Evolutionary conservation across 225 moss, liverwort and hornwort genomes (phyloP).

Genomic region (Thuidium tamariscinum): DNA sequence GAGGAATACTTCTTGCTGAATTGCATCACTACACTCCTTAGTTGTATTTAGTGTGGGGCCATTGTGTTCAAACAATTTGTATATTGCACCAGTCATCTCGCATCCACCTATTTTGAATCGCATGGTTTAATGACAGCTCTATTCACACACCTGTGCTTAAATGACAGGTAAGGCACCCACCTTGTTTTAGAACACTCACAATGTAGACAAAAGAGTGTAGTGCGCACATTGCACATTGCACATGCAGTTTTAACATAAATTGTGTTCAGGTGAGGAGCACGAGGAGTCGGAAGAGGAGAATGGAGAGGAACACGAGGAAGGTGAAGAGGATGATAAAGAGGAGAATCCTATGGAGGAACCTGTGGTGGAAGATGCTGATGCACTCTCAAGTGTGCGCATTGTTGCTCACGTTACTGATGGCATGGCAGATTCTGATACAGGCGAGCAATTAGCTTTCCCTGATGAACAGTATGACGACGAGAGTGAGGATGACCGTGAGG

Average conservation of each 20-base stretch:
- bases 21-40: not conserved
- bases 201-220: not conserved
- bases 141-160: not conserved
- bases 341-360: constrained; percentile 35
- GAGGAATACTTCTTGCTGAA: not conserved
- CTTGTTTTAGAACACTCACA: not conserved
- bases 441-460: constrained; percentile 36
- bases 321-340: not conserved
- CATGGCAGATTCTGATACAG: constrained; percentile 27
- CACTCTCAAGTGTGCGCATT: constrained; percentile 10
- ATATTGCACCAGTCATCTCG: not conserved
- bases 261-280: not conserved
- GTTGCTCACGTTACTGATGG: constrained; percentile 34
- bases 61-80: not conserved
- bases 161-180: not conserved
- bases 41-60: no score
- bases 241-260: not conserved
- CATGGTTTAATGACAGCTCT: not conserved
- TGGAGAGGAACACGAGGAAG: not conserved
- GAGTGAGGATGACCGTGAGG: constrained; percentile 15
- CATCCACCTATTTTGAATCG: not conserved
- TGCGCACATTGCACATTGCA: not conserved
- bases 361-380: constrained; percentile 7
- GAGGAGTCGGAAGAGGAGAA: constrained; percentile 4
- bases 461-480: constrained; percentile 29